Evolutionary conservation across 2,329 filamentous ascomycete species (phyloP).

Genomic region (Metarhizium rileyi): DNA sequence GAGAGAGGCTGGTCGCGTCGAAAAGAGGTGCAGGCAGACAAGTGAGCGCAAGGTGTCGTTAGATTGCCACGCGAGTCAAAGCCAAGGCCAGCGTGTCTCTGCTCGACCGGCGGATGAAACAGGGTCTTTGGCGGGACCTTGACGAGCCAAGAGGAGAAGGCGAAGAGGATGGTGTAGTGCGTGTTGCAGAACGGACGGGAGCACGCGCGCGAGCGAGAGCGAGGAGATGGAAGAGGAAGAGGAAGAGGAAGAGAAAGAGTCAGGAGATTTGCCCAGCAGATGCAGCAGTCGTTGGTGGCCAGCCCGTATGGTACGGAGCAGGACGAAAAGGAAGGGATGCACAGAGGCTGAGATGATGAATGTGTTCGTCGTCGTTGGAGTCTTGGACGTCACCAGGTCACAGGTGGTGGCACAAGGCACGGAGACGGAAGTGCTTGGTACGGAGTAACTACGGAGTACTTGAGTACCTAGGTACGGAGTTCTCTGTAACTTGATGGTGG

Average conservation of each 20-base stretch:
- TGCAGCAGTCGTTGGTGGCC: no score
- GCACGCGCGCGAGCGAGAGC: not conserved
- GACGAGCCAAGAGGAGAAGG: not conserved
- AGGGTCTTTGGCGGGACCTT: not conserved
- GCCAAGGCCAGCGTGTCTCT: not conserved
- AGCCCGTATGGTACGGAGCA: no score
- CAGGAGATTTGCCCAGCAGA: no score
- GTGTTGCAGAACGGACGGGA: not conserved
- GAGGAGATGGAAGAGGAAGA: not conserved
- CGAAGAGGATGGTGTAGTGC: not conserved
- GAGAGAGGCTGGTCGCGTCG: not conserved
- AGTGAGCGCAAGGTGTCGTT: not conserved
- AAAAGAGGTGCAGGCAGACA: not conserved
- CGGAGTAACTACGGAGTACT: no score
- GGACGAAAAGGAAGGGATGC: no score
- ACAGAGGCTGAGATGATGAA: no score
- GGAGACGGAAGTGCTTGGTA: no score
- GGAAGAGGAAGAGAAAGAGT: not conserved
- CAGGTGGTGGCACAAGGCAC: no score
- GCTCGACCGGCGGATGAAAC: constrained; percentile 1
- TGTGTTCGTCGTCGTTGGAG: no score
- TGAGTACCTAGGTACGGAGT: no score
- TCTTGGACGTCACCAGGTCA: not conserved
- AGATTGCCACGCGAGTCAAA: not conserved
- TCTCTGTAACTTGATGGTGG: no score